phyloP scores from a whole-genome alignment of 495 filamentous ascomycete species.

The Entonaema liquescens region DNA sequence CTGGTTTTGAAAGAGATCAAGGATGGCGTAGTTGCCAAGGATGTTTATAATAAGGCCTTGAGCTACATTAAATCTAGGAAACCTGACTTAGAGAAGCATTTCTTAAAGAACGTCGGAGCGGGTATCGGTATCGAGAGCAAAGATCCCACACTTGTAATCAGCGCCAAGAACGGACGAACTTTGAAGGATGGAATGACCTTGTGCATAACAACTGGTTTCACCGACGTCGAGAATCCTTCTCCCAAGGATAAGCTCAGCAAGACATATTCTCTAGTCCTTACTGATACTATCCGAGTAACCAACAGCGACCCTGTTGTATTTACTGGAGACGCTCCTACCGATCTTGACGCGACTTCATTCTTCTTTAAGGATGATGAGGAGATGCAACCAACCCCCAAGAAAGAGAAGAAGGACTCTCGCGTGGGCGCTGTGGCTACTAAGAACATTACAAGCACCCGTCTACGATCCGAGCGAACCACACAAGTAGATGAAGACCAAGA shows the following conservation, averaged over 20 bases:
- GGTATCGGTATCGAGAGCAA: conserved; percentile 93
- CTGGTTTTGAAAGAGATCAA: conserved; percentile 86
- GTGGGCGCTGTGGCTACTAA: conserved; percentile 85
- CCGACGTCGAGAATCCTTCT: conserved; percentile 81
- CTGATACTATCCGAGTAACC: conserved; percentile 90
- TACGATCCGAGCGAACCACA: conserved; percentile 86
- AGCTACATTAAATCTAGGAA: conserved; percentile 81
- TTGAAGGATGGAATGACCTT: conserved; percentile 98
- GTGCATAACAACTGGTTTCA: conserved; percentile 85
- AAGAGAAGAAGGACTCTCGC: conserved; percentile 81
- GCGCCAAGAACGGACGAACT: conserved; percentile 79
- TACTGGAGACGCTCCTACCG: conserved; percentile 88
- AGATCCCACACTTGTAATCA: conserved; percentile 82
- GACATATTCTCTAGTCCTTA: conserved; percentile 86
- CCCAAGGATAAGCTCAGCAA: conserved; percentile 87
- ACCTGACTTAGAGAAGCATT: conserved; percentile 92
- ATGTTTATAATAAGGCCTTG: conserved; percentile 90
- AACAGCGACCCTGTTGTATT: conserved; percentile 82
- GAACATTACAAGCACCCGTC: conserved; percentile 92
- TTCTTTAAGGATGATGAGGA: conserved; percentile 95
- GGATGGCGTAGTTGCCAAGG: conserved; percentile 86
- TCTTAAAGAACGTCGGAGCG: conserved; percentile 86
- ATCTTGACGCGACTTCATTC: conserved; percentile 92
- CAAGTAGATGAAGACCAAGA: conserved; percentile 92
- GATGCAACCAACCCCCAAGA: conserved; percentile 70